Evolutionary conservation across 768 basidiomycete species (phyloP), one percentile per base, ranked within the genome.

Genomic region (Phlegmacium glaucopus): DNA sequence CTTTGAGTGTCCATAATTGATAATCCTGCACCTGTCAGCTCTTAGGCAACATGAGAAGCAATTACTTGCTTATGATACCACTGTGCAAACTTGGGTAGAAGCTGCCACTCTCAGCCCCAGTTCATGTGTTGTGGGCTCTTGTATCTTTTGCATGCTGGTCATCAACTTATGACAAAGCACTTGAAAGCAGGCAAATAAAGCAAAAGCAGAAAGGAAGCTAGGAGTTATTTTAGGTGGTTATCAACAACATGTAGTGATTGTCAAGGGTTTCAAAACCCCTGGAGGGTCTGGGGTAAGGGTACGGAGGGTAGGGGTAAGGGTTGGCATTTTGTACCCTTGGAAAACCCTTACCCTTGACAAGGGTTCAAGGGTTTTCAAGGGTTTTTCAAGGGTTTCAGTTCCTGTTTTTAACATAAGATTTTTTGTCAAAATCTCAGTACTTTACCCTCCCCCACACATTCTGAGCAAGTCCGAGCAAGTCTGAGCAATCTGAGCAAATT

Each of bases 161-260:
- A 85, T 22, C 84, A 85, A 12, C 64, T 69, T 42, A 92, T 99
- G 85, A 69, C 82, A n/a, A n/a, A n/a, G n/a, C n/a, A n/a, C n/a
- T n/a, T n/a, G n/a, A 28, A 82, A 80, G 60, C 89, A 94, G 60
- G 88, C 90, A 0, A 78, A 75, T 45, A 91, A 87, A 0, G 65
- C 78, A 16, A 98, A 96, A 72, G 61, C 76, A 4, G 95, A 97
- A 74, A 96, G 93, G 79, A 95, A 93, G 65, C 79, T 98, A 9
- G 78, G 75, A 9, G 81, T 93, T 48, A 79, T 80, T 11, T 79
- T 98, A 3, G 94, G 94, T n/a, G 96, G 96, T 8, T 98, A 98
- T 64, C 81, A 90, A 61, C 77, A 78, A 32, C 82, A 94, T 9
- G 82, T n/a, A n/a, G n/a, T n/a, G n/a, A n/a, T n/a, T n/a, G n/a